Evolutionary conservation across 2,329 filamentous ascomycete genomes (phyloP), one percentile per base, ranked within the genome.

Genomic region (Hymenoscyphus albidus): DNA sequence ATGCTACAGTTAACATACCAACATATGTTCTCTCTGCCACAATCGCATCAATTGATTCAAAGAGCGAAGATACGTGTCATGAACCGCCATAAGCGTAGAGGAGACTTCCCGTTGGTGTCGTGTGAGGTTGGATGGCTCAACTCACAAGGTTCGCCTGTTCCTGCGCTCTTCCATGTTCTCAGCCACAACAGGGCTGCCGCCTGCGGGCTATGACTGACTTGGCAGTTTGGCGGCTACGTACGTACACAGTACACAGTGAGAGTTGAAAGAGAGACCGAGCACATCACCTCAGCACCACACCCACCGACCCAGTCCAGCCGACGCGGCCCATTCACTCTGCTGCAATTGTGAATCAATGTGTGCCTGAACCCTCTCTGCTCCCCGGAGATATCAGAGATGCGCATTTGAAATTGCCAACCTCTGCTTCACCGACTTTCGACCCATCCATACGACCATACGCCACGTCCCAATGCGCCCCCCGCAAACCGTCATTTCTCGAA

Each of bases 381-480:
- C 7, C 13, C 7, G 1, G 10, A n/a, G 27, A 27, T 27, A 27
- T 27, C 27, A 27, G 18, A 4, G 3, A 51, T 51, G n/a, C 22
- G n/a, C 2, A 22, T 51, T 7, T 22, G 7, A 51, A 51, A 51
- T 10, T 51, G 22, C n/a, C 9, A 32, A 22, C 14, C 18, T 31
- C 14, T 18, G 27, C 32, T 32, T 55, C 59, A 56, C 59, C 32
- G 48, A 40, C 48, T 31, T 39, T 40, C 13, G n/a, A 51, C 44
- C n/a, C 44, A 27, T n/a, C 27, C 16, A 32, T n/a, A 32, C 18
- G 39, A 27, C 44, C 27, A 38, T 56, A 38, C 48, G 31, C 38
- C 55, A 55, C 59, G 56, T 64, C 64, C 65, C 64, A 71, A 72
- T 73, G 71, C 67, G 67, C 67, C 65, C 65, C 66, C 61, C 61